Percentiles rank a stretch among this genome's conserved stretches.
Evolutionary conservation across 352 stramenopile genomes (phyloP).

Genomic region (Phytophthora melonis): DNA sequence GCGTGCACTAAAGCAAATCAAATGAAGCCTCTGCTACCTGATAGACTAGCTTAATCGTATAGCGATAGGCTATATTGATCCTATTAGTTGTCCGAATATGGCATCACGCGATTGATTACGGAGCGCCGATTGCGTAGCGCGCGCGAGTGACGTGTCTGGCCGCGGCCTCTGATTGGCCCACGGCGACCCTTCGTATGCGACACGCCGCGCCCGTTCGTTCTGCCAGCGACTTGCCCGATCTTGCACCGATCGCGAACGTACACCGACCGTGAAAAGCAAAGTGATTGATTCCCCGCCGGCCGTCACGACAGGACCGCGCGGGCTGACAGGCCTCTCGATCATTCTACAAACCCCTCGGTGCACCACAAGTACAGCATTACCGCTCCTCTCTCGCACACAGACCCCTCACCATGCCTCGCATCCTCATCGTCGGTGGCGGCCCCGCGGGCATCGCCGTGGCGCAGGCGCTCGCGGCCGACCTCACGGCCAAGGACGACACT

Average conservation of each 20-base stretch:
- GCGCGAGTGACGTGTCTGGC: conserved; percentile 8
- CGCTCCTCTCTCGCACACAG: neutral
- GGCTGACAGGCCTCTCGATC: conserved; percentile 6
- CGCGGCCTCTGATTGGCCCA: conserved; percentile 7
- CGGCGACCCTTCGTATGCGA: conserved; percentile 1
- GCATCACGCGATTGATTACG: conserved; percentile 8
- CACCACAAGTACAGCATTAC: conserved; percentile 12
- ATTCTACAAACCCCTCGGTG: conserved; percentile 29
- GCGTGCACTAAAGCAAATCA: too few relatives aligned
- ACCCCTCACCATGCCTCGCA: conserved; percentile 41
- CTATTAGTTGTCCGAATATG: neutral
- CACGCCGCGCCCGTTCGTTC: neutral
- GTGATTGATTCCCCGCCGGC: too few relatives aligned
- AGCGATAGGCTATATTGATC: too few relatives aligned
- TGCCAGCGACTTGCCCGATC: conserved; percentile 24
- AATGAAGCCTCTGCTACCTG: too few relatives aligned
- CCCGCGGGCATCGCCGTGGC: conserved; percentile 52
- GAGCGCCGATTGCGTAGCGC: conserved; percentile 25
- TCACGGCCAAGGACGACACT: conserved; percentile 34
- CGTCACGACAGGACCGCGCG: too few relatives aligned
- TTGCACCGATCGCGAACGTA: conserved; percentile 18
- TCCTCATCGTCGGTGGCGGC: conserved; percentile 66
- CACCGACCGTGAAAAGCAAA: neutral
- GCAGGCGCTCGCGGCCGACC: conserved; percentile 37
- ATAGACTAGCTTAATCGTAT: too few relatives aligned